Evolutionary conservation across 179 eudicot genomes (phyloP), one percentile per base, ranked within the genome.

Genomic region (Carnegiea gigantea): DNA sequence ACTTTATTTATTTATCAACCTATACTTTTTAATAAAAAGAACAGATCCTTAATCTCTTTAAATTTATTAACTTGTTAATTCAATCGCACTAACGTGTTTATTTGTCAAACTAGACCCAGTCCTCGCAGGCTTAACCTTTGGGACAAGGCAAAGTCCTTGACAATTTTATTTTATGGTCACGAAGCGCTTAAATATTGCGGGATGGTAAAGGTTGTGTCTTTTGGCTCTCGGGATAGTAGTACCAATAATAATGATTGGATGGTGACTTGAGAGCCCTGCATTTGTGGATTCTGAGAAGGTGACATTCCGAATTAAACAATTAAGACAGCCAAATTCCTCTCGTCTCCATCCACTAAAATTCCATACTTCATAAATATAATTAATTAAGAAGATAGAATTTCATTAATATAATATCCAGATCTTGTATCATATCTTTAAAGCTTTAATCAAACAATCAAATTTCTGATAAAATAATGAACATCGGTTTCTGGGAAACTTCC

Each of bases 401-500:
- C 3, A 5, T 54, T 62, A 62, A 62, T 6, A 62, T 62, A 62
- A 62, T 62, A 6, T 62, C 68, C 10, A 33, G 46, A 70, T 17
- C 73, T 70, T 70, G 0, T 30, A 70, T 60, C 23, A 40, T 40
- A 15, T 65, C 23, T 43, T 1, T 11, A 70, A 70, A 70, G 44
- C 33, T 70, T 21, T 30, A 70, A 46, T 18, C 73, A 70, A 30
- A 23, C 33, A 70, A 70, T 70, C 43, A 46, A 70, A 30, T 3
- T 0, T 30, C 3, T 70, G 10, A 70, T 30, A 33, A 70, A 70
- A 70, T 70, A 70, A 70, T 70, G n/a, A 36, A 33, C 10, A 4
- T 5, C 23, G 1, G 48, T 20, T 85, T 82, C 85, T 46, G 48
- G 23, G 87, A 82, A 85, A 51, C 83, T 85, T 85, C 87, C 83